Percentiles rank a stretch among this genome's conserved stretches.
Evolutionary conservation across 2,329 filamentous ascomycete species (phyloP).

Genomic region (Venturia carpophila): DNA sequence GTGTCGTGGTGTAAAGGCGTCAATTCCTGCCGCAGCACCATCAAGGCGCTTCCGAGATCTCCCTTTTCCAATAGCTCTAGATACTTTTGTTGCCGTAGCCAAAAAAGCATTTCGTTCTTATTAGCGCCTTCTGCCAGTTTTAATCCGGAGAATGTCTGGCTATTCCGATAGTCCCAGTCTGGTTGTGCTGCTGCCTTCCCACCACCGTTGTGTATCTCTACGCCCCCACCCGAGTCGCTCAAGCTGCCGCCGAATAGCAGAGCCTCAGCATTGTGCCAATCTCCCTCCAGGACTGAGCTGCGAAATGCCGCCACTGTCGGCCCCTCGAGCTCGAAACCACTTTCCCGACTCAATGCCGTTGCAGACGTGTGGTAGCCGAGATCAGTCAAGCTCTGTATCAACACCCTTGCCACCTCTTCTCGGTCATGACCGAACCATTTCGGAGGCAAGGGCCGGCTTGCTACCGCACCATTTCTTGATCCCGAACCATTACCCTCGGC

Average conservation of each 20-base stretch:
- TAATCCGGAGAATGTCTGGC: constrained; percentile 43
- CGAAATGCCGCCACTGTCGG: constrained; percentile 80
- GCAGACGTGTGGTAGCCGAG: constrained; percentile 79
- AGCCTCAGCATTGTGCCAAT: constrained; percentile 78
- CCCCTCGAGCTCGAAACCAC: constrained; percentile 80
- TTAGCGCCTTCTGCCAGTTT: constrained; percentile 70
- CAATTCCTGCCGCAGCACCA: constrained; percentile 78
- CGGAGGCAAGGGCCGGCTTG: constrained; percentile 9
- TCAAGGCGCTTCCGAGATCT: constrained; percentile 65
- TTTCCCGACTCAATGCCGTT: constrained; percentile 65
- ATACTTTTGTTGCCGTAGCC: constrained; percentile 88
- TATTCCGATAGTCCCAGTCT: not conserved
- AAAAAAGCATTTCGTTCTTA: constrained; percentile 73
- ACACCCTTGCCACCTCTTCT: constrained; percentile 84
- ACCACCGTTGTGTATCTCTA: constrained; percentile 27
- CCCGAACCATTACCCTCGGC: constrained; percentile 36
- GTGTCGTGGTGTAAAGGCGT: constrained; percentile 78
- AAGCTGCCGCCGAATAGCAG: constrained; percentile 55
- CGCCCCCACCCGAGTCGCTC: constrained; percentile 39
- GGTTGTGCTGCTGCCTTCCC: constrained; percentile 18
- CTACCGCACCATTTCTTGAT: constrained; percentile 14
- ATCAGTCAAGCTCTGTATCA: constrained; percentile 85
- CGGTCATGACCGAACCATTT: constrained; percentile 61
- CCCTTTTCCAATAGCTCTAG: constrained; percentile 76
- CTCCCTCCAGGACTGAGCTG: constrained; percentile 67